Conservation (phyloP, 116 monocot genomes). For the Phalaenopsis hybrid region DNA sequence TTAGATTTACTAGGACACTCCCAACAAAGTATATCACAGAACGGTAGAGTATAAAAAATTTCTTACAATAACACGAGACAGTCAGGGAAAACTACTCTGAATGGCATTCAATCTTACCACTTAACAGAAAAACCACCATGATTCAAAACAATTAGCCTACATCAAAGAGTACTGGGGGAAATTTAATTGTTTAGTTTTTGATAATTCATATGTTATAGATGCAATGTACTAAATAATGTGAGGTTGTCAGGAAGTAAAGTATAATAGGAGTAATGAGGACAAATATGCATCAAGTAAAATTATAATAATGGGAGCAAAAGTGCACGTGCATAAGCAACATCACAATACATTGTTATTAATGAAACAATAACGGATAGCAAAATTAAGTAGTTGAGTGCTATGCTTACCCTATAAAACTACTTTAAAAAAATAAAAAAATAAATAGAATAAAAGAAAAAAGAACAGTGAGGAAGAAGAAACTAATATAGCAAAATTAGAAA, state of each 20-base stretch:
- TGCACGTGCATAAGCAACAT: neutral
- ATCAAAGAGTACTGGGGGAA: neutral
- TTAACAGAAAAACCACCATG: neutral
- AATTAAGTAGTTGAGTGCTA: neutral
- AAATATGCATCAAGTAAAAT: neutral
- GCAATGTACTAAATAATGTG: neutral
- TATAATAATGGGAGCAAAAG: neutral
- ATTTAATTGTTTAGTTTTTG: neutral
- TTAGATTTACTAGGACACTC: neutral
- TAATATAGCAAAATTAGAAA: neutral
- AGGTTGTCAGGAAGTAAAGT: neutral
- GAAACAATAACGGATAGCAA: neutral
- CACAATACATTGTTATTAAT: neutral
- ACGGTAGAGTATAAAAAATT: neutral
- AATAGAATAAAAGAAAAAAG: neutral
- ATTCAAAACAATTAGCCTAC: neutral
- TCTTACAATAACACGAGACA: neutral
- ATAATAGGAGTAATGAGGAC: neutral
- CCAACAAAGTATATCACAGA: neutral
- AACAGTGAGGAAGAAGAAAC: neutral
- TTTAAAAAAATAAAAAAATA: neutral
- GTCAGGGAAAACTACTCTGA: neutral
- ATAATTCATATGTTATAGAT: neutral
- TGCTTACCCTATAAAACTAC: neutral
- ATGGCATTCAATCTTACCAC: neutral